Conservation (phyloP, 2,329 filamentous ascomycete species). For the Exserohilum rostratum region DNA sequence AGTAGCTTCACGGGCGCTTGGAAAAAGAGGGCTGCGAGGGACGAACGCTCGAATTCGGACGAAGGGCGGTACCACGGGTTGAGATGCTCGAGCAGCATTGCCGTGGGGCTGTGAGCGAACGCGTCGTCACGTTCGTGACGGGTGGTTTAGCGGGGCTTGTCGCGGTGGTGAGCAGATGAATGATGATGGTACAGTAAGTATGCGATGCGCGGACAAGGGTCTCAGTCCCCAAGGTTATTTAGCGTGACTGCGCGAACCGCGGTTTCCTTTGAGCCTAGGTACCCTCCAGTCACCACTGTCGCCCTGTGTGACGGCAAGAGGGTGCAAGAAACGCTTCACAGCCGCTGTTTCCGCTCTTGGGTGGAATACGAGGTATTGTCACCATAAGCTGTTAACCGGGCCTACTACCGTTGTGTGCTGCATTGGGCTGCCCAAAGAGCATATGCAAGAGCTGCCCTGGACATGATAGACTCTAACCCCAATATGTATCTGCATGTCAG, state of each 20-base stretch:
- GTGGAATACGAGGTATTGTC: no score
- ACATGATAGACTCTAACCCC: no score
- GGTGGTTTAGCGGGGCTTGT: slow-evolving; percentile 1
- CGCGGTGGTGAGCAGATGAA: slow-evolving; percentile 8
- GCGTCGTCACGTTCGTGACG: neutral
- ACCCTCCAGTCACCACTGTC: no score
- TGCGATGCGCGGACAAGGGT: slow-evolving; percentile 8
- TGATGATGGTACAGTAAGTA: no score
- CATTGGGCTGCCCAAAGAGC: no score
- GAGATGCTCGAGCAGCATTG: slow-evolving; percentile 39
- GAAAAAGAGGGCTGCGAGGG: slow-evolving; percentile 67
- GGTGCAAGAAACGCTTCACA: no score
- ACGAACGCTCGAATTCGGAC: slow-evolving; percentile 52
- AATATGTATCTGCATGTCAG: no score
- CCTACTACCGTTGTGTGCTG: no score
- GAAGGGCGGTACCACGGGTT: slow-evolving; percentile 34
- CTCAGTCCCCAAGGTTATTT: slow-evolving; percentile 6
- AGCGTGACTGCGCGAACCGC: slow-evolving; percentile 18
- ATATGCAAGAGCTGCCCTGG: no score
- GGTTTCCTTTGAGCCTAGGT: neutral
- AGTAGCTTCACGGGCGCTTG: slow-evolving; percentile 70
- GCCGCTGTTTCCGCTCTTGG: no score
- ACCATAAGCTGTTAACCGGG: no score
- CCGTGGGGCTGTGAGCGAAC: slow-evolving; percentile 3
- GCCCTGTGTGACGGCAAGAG: no score